phyloP scores from a whole-genome alignment of 2,329 filamentous ascomycete genomes.

The Ceratocystis cacaofunesta region DNA sequence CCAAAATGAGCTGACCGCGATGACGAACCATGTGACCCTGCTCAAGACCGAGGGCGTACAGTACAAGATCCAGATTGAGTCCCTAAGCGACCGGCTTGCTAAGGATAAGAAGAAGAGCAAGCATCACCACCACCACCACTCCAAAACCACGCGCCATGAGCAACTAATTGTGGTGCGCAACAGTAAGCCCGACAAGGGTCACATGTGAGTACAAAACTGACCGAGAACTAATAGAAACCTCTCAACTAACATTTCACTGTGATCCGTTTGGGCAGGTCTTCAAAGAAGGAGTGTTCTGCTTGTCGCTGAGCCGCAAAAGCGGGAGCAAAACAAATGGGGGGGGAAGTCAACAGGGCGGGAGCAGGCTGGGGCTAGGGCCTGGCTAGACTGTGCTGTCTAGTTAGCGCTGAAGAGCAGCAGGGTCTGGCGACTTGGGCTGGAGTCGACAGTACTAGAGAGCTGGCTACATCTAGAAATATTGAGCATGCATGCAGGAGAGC shows the following conservation, averaged over 20 bases:
- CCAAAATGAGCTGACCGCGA: conserved; percentile 5
- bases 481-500: not conserved
- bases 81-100: conserved; percentile 10
- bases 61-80: conserved; percentile 16
- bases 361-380: not conserved
- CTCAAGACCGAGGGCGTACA: conserved; percentile 13
- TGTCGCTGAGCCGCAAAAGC: conserved; percentile 23
- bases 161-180: conserved; percentile 14
- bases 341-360: not conserved
- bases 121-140: conserved; percentile 2
- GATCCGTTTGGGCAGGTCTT: conserved; percentile 7
- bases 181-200: conserved; percentile 9
- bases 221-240: conserved; percentile 6
- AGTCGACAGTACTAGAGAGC: no score
- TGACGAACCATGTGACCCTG: conserved; percentile 9
- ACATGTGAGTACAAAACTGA: conserved; percentile 10
- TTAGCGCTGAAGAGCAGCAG: no score
- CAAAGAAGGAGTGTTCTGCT: conserved; percentile 16
- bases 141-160: conserved; percentile 12
- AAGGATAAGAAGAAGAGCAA: conserved; percentile 11
- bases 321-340: not conserved
- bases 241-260: conserved; percentile 9
- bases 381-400: not conserved
- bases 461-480: not conserved
- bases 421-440: no score